A percentile compares a stretch with the other conserved stretches of the same genome.
Conservation (phyloP, 768 basidiomycete genomes). For the Suillus lakei region DNA sequence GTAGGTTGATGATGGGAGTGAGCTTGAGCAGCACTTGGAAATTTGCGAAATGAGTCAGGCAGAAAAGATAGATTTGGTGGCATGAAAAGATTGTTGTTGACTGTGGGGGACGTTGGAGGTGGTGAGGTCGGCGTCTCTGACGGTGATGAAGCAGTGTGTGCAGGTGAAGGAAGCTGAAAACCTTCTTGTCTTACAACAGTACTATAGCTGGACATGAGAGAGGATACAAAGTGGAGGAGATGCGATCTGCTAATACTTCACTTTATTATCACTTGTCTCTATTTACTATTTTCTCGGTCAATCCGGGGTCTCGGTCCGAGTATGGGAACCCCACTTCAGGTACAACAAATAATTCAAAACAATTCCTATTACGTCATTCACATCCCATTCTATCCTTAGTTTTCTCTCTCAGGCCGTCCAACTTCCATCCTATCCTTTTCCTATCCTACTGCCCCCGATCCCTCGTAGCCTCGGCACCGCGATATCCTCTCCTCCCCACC, state of each 20-base stretch:
- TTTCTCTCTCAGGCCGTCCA: slow-evolving; percentile 1
- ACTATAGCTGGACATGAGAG: slow-evolving; percentile 31
- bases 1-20: slow-evolving; percentile 23
- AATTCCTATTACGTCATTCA: slow-evolving; percentile 5
- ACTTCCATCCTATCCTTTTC: not conserved
- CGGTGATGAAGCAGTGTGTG: slow-evolving; percentile 29
- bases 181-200: slow-evolving; percentile 67
- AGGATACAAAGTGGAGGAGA: not conserved
- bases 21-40: slow-evolving; percentile 34
- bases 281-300: not conserved
- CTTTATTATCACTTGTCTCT: slow-evolving; percentile 7
- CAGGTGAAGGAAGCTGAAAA: slow-evolving; percentile 64
- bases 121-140: slow-evolving; percentile 28
- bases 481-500: not conserved
- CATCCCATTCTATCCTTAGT: not conserved
- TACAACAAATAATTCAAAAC: not conserved
- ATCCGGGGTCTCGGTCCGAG: slow-evolving; percentile 38
- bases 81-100: slow-evolving; percentile 45
- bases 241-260: not conserved
- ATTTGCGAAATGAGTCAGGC: slow-evolving; percentile 60
- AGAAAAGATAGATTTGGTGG: slow-evolving; percentile 50
- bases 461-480: slow-evolving; percentile 9
- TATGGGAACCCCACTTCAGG: slow-evolving; percentile 27
- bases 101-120: slow-evolving; percentile 31
- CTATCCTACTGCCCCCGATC: not conserved